Percentiles rank a stretch among this genome's conserved stretches.
Evolutionary conservation across 75 land plant genomes (phyloP).

Genomic region (Pinus albicaulis): DNA sequence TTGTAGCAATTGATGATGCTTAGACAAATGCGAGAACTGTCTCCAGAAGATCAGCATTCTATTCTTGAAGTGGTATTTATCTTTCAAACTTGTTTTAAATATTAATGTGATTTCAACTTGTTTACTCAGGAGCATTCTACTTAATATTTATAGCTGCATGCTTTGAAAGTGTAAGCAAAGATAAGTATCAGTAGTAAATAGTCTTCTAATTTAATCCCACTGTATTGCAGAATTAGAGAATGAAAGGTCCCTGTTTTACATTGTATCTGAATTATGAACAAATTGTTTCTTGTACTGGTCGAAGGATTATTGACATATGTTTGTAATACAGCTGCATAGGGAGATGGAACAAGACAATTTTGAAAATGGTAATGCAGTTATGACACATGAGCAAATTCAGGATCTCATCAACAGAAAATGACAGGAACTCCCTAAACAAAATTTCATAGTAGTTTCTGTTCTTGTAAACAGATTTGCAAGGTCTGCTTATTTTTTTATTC

Average conservation of each 20-base stretch:
- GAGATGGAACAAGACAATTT: constrained; percentile 58
- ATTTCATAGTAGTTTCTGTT: neutral
- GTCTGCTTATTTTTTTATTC: too few species aligned
- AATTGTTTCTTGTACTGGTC: neutral
- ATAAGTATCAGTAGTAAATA: neutral
- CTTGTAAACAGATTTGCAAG: too few species aligned
- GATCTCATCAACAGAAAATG: constrained; percentile 39
- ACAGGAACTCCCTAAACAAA: constrained; percentile 7
- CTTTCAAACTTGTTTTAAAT: neutral
- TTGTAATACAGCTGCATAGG: constrained; percentile 51
- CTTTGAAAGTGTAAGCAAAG: neutral
- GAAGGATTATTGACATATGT: constrained; percentile 4
- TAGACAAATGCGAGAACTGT: constrained; percentile 60
- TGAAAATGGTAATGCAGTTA: constrained; percentile 39
- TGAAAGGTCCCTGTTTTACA: neutral
- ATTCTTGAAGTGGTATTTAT: constrained; percentile 65
- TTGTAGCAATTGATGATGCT: constrained; percentile 87
- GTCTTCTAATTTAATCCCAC: constrained; percentile 1
- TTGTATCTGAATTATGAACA: neutral
- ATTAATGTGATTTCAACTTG: neutral
- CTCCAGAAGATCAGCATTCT: constrained; percentile 56
- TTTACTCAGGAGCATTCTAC: neutral
- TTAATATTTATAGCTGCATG: neutral
- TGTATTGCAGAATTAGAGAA: neutral
- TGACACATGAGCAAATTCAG: constrained; percentile 64